A percentile compares a stretch with the other conserved stretches of the same genome.
Conservation (phyloP, 768 basidiomycete species). For the Rhizopogon vesiculosus region DNA sequence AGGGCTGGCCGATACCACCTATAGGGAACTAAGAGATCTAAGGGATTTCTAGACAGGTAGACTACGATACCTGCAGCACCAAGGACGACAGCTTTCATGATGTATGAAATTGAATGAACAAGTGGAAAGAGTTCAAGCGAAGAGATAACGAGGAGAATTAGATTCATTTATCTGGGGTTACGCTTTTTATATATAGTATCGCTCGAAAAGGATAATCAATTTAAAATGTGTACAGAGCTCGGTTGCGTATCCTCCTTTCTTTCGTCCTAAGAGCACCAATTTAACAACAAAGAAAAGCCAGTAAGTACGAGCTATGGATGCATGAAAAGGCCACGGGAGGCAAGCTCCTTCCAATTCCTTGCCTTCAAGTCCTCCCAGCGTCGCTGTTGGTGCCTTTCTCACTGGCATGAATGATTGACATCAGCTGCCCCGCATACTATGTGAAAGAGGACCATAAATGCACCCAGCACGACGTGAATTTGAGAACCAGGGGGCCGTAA, state of each 20-base stretch:
- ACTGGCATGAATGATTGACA: not conserved
- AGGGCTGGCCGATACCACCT: constrained; percentile 97
- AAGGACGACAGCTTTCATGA: constrained; percentile 85
- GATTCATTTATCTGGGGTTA: not conserved
- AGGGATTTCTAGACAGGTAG: not conserved
- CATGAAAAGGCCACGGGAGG: not conserved
- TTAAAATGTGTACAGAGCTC: not conserved
- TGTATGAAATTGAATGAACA: constrained; percentile 9
- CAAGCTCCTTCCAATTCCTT: not conserved
- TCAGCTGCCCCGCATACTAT: not conserved
- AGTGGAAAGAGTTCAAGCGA: not conserved
- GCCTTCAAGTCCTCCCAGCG: not conserved
- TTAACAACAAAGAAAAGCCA: no score
- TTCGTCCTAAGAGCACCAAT: not conserved
- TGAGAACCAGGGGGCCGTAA: not conserved
- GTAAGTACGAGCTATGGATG: not conserved
- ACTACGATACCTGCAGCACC: constrained; percentile 77
- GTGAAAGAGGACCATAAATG: not conserved
- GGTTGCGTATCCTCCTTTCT: no score
- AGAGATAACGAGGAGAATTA: not conserved
- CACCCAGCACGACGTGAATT: not conserved
- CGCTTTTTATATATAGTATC: not conserved
- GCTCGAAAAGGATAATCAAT: not conserved
- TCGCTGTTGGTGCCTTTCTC: not conserved
- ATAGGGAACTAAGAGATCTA: constrained; percentile 2